Evolutionary conservation across 371 early-diverging fungal species (phyloP), one percentile per base, ranked within the genome.

Genomic region (Rhizopus delemar): DNA sequence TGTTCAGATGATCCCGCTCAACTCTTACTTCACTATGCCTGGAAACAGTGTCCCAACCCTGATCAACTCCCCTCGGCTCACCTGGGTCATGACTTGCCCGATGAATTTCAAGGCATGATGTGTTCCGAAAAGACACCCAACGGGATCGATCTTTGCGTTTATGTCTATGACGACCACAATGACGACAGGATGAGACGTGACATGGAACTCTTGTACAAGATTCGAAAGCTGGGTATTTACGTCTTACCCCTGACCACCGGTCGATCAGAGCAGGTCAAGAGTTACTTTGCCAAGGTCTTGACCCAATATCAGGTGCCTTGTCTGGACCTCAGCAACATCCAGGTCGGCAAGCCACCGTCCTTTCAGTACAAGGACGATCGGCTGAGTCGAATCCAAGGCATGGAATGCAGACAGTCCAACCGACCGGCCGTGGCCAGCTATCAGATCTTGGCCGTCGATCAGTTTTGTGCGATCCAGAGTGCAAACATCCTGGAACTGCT

Each of bases 141-240:
- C 51, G 80, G 80, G 8, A 69, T 79, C 45, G 80, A 79, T 54
- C 60, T 79, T 2, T 72, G 75, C 16, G 69, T 79, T 4, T 79
- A 79, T 60, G 72, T 79, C 32, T 75, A 75, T 67, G 68, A 70
- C 16, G 68, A 67, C 0, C 22, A 63, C 12, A 51, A 62, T 45
- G 68, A 58, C 35, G 36, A 54, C 4, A 48, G 57, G n/a, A 59
- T 53, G 9, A 48, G 62, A 11, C 39, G 68, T 7, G 75, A 78
- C 8, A 45, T 78, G 58, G n/a, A 50, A 22, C 31, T 71, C 13
- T 52, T 78, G 5, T 66, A 68, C 61, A 59, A 46, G 6, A 43
- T 78, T 32, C 63, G 66, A 51, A 58, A 63, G 12, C 41, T 75
- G 11, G 69, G 69, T 5, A 66, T 78, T 5, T 68, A 68, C 12